Conservation (phyloP, 2,329 filamentous ascomycete genomes). For the Fusarium sp. region DNA sequence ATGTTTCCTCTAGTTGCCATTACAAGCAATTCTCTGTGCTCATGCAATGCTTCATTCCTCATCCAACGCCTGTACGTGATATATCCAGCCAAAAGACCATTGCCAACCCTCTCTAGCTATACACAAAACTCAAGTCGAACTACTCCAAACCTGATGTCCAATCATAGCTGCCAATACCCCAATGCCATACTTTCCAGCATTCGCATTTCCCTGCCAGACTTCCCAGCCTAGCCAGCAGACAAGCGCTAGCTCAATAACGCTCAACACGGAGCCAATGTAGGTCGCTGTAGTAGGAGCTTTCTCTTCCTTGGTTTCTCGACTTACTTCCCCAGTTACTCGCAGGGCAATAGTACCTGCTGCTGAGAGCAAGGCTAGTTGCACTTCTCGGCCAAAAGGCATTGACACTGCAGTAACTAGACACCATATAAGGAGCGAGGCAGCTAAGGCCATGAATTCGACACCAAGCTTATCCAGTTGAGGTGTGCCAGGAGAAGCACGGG, state of each 20-base stretch:
- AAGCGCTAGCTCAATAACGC: conserved; percentile 52
- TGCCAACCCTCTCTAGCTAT: conserved; percentile 12
- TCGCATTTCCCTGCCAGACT: conserved; percentile 47
- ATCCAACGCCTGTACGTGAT: conserved; percentile 29
- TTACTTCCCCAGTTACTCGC: conserved; percentile 50
- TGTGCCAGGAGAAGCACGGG: not conserved
- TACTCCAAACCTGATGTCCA: conserved; percentile 52
- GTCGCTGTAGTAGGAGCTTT: conserved; percentile 38
- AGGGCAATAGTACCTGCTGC: conserved; percentile 52
- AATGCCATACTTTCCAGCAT: conserved; percentile 48
- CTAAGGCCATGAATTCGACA: conserved; percentile 45
- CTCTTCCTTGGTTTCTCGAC: conserved; percentile 25
- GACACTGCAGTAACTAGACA: conserved; percentile 37
- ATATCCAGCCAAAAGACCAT: conserved; percentile 20
- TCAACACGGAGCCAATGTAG: conserved; percentile 49
- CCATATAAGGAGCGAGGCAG: conserved; percentile 48
- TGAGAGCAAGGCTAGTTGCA: conserved; percentile 49
- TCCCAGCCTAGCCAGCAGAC: conserved; percentile 55
- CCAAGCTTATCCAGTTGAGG: conserved; percentile 21
- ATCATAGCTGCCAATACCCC: conserved; percentile 52
- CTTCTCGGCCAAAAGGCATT: conserved; percentile 48
- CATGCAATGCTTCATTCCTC: conserved; percentile 19
- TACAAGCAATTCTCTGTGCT: conserved; percentile 5
- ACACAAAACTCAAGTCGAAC: conserved; percentile 26
- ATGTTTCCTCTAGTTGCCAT: not conserved